Percentiles rank a stretch among this genome's conserved stretches.
Conservation (phyloP, 2,329 filamentous ascomycete species). For the Septoria petroselini region DNA sequence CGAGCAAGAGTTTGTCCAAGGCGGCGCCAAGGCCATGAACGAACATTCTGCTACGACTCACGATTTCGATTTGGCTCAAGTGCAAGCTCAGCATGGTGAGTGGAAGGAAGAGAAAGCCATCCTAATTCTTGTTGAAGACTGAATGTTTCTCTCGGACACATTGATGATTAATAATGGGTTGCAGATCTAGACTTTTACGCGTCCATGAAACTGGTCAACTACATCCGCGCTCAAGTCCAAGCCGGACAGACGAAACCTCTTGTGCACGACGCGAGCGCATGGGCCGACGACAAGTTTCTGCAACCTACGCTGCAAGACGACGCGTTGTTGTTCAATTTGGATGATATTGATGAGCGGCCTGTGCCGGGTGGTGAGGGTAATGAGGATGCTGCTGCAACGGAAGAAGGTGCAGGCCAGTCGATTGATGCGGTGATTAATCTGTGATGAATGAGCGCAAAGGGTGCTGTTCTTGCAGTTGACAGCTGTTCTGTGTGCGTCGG, state of each 20-base stretch:
- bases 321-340: slow-evolving; percentile 79
- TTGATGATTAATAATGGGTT: background rate
- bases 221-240: slow-evolving; percentile 44
- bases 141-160: background rate
- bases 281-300: slow-evolving; percentile 77
- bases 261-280: slow-evolving; percentile 58
- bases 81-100: slow-evolving; percentile 39
- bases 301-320: slow-evolving; percentile 86
- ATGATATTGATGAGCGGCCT: slow-evolving; percentile 61
- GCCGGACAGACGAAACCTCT: slow-evolving; percentile 47
- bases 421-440: slow-evolving; percentile 7
- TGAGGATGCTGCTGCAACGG: slow-evolving; percentile 18
- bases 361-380: no score
- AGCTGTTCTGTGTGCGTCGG: no score
- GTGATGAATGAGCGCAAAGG: no score
- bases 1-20: slow-evolving; percentile 37
- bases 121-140: no score
- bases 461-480: no score
- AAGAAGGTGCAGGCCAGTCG: slow-evolving; percentile 10
- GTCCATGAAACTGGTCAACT: slow-evolving; percentile 51
- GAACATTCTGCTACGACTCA: slow-evolving; percentile 40
- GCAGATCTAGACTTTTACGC: slow-evolving; percentile 46
- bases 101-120: background rate
- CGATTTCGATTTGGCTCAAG: slow-evolving; percentile 42
- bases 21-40: slow-evolving; percentile 37